Evolutionary conservation across 257 asterid species (phyloP).

Genomic region (Solanum chilense): DNA sequence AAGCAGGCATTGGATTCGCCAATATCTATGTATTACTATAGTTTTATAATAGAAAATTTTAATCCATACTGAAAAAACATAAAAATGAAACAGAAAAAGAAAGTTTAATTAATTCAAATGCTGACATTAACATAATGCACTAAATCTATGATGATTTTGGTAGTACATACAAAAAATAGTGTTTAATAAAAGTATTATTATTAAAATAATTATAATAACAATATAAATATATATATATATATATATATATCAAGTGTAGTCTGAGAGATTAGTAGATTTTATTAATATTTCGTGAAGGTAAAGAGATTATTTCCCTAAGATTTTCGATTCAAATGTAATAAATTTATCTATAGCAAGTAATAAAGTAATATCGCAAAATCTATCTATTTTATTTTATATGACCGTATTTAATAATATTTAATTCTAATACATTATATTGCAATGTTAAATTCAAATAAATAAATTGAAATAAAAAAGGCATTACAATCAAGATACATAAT

Average conservation of each 20-base stretch:
- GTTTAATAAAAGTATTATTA: background rate
- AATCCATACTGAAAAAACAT: background rate
- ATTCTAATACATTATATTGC: fast-evolving
- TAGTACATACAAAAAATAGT: background rate
- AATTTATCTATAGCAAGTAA: no score
- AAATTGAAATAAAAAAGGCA: fast-evolving
- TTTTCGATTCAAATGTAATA: no score
- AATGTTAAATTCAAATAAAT: no score
- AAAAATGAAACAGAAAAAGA: background rate
- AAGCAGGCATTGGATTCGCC: background rate
- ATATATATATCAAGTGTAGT: no score
- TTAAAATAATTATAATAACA: background rate
- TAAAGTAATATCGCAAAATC: background rate
- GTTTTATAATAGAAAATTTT: background rate
- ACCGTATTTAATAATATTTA: fast-evolving
- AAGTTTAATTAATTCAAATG: background rate
- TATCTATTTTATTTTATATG: no score
- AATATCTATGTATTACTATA: background rate
- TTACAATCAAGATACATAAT: background rate
- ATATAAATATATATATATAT: no score
- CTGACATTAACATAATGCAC: background rate
- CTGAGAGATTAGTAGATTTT: fast-evolving
- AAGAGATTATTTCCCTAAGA: fast-evolving
- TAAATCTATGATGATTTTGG: background rate
- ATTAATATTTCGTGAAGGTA: fast-evolving